A percentile compares a stretch with the other conserved stretches of the same genome.
Conservation (phyloP, 306 rosid genomes). For the cucumber (Cucumis sativus) region Cucumber_9930_V3 NC_026657.2:21563501-21564000, state of each 20-base stretch:
- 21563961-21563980: not conserved
- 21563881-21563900: not conserved
- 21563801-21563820: not conserved
- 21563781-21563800: not conserved
- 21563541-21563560: no score
- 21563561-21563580: no score
- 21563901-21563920: not conserved
- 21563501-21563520: no score
- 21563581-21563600: no score
- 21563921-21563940: not conserved
- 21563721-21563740: not conserved
- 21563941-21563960: not conserved
- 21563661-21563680: not conserved
- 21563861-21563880: no score
- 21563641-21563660: not conserved
- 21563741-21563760: not conserved
- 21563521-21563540: no score
- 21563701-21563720: not conserved
- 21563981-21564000: not conserved
- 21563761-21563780: not conserved
- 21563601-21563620: no score
- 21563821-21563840: slow-evolving; percentile 2
- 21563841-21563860: not conserved
- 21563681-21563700: not conserved
- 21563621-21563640: no score